Evolutionary conservation across 345 rosid genomes (phyloP).

Genomic region (Eucalyptus microcorys): DNA sequence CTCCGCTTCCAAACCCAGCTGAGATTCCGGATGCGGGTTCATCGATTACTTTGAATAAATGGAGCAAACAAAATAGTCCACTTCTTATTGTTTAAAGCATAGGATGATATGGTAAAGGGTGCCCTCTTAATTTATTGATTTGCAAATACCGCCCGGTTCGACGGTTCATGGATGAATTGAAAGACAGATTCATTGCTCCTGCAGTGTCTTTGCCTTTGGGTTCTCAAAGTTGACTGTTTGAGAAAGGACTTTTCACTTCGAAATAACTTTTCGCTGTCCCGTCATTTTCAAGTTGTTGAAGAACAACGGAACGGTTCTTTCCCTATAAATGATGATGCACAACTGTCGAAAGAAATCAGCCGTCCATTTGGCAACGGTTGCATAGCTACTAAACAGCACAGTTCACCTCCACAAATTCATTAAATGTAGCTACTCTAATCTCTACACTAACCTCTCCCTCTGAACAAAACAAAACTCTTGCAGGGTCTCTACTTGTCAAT

Average conservation of each 20-base stretch:
- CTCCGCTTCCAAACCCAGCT: conserved; percentile 56
- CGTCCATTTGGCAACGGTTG: neutral
- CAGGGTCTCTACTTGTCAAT: neutral
- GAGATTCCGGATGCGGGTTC: neutral
- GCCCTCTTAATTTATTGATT: neutral
- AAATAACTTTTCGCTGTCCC: neutral
- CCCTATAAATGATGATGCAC: neutral
- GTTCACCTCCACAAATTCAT: neutral
- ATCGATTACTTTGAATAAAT: neutral
- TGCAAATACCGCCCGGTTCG: neutral
- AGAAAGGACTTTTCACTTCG: neutral
- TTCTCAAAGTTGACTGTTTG: neutral
- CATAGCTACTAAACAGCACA: neutral
- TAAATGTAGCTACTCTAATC: neutral
- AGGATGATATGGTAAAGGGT: neutral
- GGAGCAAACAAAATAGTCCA: neutral
- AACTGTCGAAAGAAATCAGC: neutral
- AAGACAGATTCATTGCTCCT: neutral
- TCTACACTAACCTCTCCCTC: neutral
- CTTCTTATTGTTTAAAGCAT: neutral
- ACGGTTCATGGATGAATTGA: neutral
- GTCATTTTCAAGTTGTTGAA: neutral
- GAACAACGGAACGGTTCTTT: neutral
- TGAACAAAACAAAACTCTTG: neutral
- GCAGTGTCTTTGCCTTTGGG: neutral